phyloP scores from a whole-genome alignment of 208 protist genomes.

The Novymonas esmeraldas region DNA sequence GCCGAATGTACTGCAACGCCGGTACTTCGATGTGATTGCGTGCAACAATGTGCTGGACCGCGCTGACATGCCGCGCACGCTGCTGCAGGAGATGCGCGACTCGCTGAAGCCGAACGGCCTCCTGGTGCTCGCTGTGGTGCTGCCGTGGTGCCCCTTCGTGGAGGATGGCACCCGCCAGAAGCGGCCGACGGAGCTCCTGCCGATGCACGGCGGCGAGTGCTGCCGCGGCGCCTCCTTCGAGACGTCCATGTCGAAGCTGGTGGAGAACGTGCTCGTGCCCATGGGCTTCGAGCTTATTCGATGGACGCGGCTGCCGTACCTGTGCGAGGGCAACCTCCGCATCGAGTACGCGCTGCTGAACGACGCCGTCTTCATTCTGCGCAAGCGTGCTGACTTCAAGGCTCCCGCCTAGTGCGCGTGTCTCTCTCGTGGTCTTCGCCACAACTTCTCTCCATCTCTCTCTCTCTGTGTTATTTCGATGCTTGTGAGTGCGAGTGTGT shows the following conservation, averaged over 20 bases:
- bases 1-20: slow-evolving; percentile 16
- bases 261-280: slow-evolving; percentile 81
- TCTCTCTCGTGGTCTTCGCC: background rate
- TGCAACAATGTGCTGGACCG: slow-evolving; percentile 89
- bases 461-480: no score
- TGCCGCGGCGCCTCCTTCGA: slow-evolving; percentile 77
- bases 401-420: background rate
- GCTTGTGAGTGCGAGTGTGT: no score
- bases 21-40: slow-evolving; percentile 74
- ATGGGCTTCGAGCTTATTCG: slow-evolving; percentile 80
- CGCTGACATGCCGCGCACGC: slow-evolving; percentile 57
- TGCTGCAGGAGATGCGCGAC: slow-evolving; percentile 69
- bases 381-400: background rate
- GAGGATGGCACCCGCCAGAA: slow-evolving; percentile 60
- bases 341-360: slow-evolving; percentile 76
- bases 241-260: slow-evolving; percentile 51
- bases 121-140: slow-evolving; percentile 79
- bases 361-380: slow-evolving; percentile 83
- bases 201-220: slow-evolving; percentile 84
- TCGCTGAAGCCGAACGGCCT: slow-evolving; percentile 57
- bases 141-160: slow-evolving; percentile 91
- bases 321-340: slow-evolving; percentile 80
- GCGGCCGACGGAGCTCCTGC: slow-evolving; percentile 65
- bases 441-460: background rate
- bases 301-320: slow-evolving; percentile 83